phyloP scores from a whole-genome alignment of 306 rosid genomes.

The Senna siamea region DNA sequence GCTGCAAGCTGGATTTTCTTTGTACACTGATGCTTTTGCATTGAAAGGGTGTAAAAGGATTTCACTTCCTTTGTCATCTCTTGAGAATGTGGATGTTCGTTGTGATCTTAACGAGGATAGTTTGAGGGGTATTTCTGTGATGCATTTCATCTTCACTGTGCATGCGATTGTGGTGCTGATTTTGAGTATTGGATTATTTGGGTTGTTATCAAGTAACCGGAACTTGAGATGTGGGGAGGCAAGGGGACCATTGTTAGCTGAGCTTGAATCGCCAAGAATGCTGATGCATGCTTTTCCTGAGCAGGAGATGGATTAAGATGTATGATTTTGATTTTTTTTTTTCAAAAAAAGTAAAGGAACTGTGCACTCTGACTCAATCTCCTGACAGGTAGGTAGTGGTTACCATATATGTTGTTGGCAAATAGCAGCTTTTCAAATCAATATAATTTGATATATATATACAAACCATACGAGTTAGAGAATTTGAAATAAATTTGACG shows the following conservation, averaged over 20 bases:
- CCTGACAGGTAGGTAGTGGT: slow-evolving; percentile 37
- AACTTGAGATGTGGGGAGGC: slow-evolving; percentile 51
- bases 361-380: slow-evolving; percentile 35
- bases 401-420: slow-evolving; percentile 26
- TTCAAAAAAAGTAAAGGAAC: background rate
- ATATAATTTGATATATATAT: slow-evolving; percentile 23
- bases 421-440: slow-evolving; percentile 29
- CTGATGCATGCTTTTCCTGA: slow-evolving; percentile 47
- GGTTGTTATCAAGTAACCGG: slow-evolving; percentile 49
- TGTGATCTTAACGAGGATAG: slow-evolving; percentile 85
- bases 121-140: slow-evolving; percentile 71
- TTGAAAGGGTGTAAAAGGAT: slow-evolving; percentile 74
- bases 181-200: slow-evolving; percentile 60
- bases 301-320: slow-evolving; percentile 63
- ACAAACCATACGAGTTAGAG: slow-evolving; percentile 32
- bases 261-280: slow-evolving; percentile 46
- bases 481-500: slow-evolving; percentile 28
- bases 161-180: slow-evolving; percentile 64
- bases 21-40: slow-evolving; percentile 72
- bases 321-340: slow-evolving; percentile 16
- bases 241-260: slow-evolving; percentile 63
- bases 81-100: slow-evolving; percentile 48
- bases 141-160: slow-evolving; percentile 66
- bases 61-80: slow-evolving; percentile 34
- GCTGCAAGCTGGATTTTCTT: slow-evolving; percentile 69